Percentiles rank a stretch among this genome's conserved stretches.
Conservation (phyloP, 495 filamentous ascomycete genomes). For the Endocarpon pusillum region DNA sequence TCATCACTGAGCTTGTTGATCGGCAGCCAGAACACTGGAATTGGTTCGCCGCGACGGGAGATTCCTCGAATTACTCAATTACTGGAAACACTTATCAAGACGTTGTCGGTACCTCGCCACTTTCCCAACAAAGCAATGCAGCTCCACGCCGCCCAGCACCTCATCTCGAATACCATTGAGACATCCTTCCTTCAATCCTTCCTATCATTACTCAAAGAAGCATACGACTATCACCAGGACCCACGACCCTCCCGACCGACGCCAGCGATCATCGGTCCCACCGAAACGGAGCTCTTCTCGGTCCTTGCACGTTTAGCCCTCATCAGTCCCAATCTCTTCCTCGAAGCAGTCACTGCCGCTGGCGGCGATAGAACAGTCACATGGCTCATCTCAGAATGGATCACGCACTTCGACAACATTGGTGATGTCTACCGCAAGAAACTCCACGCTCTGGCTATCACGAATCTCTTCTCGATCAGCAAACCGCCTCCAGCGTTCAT, state of each 20-base stretch:
- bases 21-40: slow-evolving; percentile 10
- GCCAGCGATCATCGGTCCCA: slow-evolving; percentile 44
- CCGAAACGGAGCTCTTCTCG: slow-evolving; percentile 66
- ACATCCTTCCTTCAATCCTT: slow-evolving; percentile 47
- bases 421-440: slow-evolving; percentile 59
- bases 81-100: slow-evolving; percentile 49
- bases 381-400: slow-evolving; percentile 82
- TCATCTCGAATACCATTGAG: slow-evolving; percentile 42
- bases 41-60: slow-evolving; percentile 45
- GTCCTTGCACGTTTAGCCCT: slow-evolving; percentile 69
- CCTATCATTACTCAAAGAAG: slow-evolving; percentile 51
- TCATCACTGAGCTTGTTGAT: slow-evolving; percentile 41
- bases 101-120: background rate
- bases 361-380: slow-evolving; percentile 17
- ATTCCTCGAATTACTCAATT: slow-evolving; percentile 41
- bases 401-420: slow-evolving; percentile 69
- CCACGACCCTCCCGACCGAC: slow-evolving; percentile 53
- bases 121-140: background rate
- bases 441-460: slow-evolving; percentile 64
- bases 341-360: slow-evolving; percentile 31
- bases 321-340: slow-evolving; percentile 46
- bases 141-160: slow-evolving; percentile 35
- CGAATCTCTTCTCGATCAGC: slow-evolving; percentile 53
- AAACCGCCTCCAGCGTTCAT: slow-evolving; percentile 35
- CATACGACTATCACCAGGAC: slow-evolving; percentile 55